Evolutionary conservation across 768 basidiomycete genomes (phyloP), one percentile per base, ranked within the genome.

Genomic region (Termitomyces sp.): DNA sequence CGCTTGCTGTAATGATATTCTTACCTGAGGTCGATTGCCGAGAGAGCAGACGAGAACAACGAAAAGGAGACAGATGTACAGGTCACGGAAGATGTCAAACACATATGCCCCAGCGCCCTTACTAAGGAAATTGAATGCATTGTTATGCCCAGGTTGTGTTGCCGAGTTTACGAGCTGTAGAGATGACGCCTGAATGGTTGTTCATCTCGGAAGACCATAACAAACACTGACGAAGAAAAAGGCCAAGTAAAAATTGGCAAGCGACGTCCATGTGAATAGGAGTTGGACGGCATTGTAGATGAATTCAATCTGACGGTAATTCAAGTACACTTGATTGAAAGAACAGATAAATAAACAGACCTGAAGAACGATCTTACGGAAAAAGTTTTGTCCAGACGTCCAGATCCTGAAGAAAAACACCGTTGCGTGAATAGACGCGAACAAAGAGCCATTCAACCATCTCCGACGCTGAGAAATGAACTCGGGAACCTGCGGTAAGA

Each of bases 391-490:
- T n/a, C 92, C 91, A 7, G 92, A 94, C 3, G 86, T 82, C 88
- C 91, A 92, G 56, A 98, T 90, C 66, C 87, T 85, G 72, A 84
- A 87, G 72, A 87, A 89, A 74, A 94, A 94, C 20, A 92, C 82
- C 0, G 94, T 90, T 0, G 95, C 92, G 67, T 98, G 96, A 53
- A 96, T 85, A 1, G 90, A 92, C 14, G 94, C 94, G 66, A 97
- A 97, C 22, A 97, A 78, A 3, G 92, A 95, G 41, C 95, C 94
- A 65, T 90, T 90, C 56, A 90, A 71, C 88, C 87, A 94, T 65
- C 93, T 82, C 65, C 93, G 87, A 68, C 93, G 87, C 67, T 98
- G 94, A 3, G 91, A 93, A 62, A 96, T 97, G 74, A 96, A 96
- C 69, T 97, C 95, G 14, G 94, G 85, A 52, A 96, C 83, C 80